Conservation (phyloP, 768 basidiomycete genomes). For the Suillus lakei region DNA sequence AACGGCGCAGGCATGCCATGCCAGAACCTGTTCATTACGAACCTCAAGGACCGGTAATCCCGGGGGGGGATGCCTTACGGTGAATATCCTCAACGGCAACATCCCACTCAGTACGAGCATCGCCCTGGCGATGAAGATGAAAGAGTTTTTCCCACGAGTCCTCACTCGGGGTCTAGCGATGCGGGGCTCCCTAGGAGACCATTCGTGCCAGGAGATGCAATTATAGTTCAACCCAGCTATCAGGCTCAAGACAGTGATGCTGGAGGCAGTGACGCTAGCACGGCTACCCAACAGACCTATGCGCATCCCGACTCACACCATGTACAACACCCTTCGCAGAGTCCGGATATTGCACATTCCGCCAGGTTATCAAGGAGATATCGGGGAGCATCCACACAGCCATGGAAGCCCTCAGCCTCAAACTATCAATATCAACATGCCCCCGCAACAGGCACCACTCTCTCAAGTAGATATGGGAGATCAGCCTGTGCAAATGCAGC, state of each 20-base stretch:
- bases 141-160: constrained; percentile 21
- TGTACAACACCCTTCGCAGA: not conserved
- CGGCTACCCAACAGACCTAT: constrained; percentile 1
- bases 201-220: constrained; percentile 17
- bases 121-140: constrained; percentile 21
- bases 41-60: constrained; percentile 40
- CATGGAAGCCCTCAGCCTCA: constrained; percentile 14
- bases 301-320: not conserved
- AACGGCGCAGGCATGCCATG: constrained; percentile 21
- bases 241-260: not conserved
- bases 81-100: constrained; percentile 7
- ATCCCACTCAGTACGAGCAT: constrained; percentile 14
- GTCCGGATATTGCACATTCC: not conserved
- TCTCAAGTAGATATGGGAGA: not conserved
- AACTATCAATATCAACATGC: constrained; percentile 17
- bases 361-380: constrained; percentile 4
- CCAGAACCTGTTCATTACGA: constrained; percentile 28
- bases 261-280: not conserved
- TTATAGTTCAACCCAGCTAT: not conserved
- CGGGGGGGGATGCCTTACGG: constrained; percentile 7
- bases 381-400: not conserved
- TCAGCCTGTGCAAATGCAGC: not conserved
- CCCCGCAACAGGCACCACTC: not conserved
- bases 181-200: not conserved
- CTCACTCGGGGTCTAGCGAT: not conserved